These are phyloP conservation scores for Solanum corneliomulleri DNA, from an alignment of 257 asterid species.

Conservation along the genomic window DNA sequence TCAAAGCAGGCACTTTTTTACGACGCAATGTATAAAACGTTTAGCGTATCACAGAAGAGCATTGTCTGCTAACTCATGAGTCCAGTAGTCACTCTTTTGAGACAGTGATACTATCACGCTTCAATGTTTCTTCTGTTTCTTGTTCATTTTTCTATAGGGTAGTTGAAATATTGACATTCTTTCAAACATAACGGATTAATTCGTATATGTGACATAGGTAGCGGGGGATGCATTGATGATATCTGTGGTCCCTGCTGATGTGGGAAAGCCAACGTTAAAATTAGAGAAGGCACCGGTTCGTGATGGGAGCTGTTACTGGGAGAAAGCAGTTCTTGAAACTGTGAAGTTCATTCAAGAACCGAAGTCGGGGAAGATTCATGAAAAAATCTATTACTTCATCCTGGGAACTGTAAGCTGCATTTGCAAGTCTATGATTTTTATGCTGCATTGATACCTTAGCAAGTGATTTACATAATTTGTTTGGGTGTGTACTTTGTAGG, in stretches of 20 bases:
- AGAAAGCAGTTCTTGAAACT: constrained; percentile 65
- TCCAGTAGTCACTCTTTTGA: neutral
- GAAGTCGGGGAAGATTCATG: constrained; percentile 82
- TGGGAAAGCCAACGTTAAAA: constrained; percentile 69
- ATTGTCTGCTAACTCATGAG: neutral
- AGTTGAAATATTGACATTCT: neutral
- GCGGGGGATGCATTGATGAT: constrained; percentile 68
- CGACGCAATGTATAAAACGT: neutral
- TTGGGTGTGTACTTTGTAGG: constrained; percentile 24
- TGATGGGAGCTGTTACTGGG: constrained; percentile 91
- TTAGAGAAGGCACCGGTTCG: constrained; percentile 60
- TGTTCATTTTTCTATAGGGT: neutral
- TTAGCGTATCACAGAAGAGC: neutral
- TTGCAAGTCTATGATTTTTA: neutral
- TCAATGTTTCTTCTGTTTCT: neutral
- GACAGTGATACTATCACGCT: neutral
- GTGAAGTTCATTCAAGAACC: constrained; percentile 72
- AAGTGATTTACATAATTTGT: neutral
- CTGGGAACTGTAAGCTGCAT: constrained; percentile 59
- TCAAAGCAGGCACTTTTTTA: neutral
- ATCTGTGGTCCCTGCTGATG: constrained; percentile 80
- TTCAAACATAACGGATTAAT: neutral
- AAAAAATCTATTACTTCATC: constrained; percentile 70
- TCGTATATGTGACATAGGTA: constrained; percentile 30
- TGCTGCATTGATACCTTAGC: neutral